Percentiles rank a stretch among this genome's conserved stretches.
phyloP scores from a whole-genome alignment of 495 filamentous ascomycete genomes.

The Tuber borchii region DNA sequence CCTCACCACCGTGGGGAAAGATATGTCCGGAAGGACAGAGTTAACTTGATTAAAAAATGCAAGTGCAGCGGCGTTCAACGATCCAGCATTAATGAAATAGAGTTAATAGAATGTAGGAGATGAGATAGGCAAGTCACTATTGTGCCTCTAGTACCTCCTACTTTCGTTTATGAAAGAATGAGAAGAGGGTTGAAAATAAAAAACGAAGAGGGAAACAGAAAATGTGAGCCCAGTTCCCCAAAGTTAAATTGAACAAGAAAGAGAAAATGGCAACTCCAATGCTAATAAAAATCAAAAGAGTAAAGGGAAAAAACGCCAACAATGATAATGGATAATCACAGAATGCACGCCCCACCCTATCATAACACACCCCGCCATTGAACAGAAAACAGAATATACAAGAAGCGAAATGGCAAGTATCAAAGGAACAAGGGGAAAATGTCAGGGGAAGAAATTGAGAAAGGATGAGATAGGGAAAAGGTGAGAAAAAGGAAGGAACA shows the following conservation, averaged over 20 bases:
- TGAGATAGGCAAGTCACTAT: neutral
- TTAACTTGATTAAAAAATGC: neutral
- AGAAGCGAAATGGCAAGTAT: conserved; percentile 1
- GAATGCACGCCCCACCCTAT: neutral
- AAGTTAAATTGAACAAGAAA: neutral
- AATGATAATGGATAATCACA: neutral
- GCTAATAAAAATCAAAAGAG: neutral
- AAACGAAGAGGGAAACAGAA: neutral
- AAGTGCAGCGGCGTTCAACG: neutral
- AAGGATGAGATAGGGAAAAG: neutral
- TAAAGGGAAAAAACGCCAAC: neutral
- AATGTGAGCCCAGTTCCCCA: neutral
- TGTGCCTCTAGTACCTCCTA: neutral
- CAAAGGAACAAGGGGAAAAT: neutral
- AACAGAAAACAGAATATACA: neutral
- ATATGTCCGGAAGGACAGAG: neutral
- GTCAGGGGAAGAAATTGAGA: conserved; percentile 2
- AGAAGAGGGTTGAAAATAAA: neutral
- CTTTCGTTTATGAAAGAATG: neutral
- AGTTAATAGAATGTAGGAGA: neutral
- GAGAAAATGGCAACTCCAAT: neutral
- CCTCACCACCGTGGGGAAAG: neutral
- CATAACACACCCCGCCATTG: neutral
- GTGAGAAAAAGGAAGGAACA: neutral
- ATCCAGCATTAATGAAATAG: conserved; percentile 1